Conservation (phyloP, 306 rosid species). For the Echinosophora koreensis region DNA sequence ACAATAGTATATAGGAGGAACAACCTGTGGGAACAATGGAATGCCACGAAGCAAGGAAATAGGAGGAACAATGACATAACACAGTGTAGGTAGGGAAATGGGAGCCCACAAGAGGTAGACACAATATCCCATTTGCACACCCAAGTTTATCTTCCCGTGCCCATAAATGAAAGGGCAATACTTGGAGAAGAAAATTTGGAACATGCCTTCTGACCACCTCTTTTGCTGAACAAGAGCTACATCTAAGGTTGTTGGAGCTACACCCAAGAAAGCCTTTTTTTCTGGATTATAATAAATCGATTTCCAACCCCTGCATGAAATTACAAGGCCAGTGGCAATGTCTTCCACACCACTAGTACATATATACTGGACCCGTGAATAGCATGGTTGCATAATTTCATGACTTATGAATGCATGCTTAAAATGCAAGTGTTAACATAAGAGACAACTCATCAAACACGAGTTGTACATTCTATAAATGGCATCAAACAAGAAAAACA, state of each 20-base stretch:
- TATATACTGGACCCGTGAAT: too few species aligned
- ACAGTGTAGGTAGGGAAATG: conserved; percentile 61
- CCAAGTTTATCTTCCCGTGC: conserved; percentile 62
- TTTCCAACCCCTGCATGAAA: conserved; percentile 81
- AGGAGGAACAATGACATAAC: conserved; percentile 63
- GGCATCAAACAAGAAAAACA: too few species aligned
- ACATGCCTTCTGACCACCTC: conserved; percentile 79
- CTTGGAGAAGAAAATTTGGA: conserved; percentile 68
- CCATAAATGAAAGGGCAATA: conserved; percentile 82
- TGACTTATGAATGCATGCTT: too few species aligned
- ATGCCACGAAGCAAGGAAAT: conserved; percentile 64
- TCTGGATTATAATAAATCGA: conserved; percentile 71
- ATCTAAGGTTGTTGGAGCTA: too few species aligned
- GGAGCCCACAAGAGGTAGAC: conserved; percentile 77
- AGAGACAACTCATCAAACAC: too few species aligned
- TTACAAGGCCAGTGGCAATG: conserved; percentile 60
- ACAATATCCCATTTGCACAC: conserved; percentile 72
- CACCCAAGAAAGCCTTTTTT: conserved; percentile 59
- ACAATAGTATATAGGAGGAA: too few species aligned
- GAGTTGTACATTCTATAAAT: too few species aligned
- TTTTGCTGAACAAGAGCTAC: conserved; percentile 58
- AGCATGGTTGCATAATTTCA: too few species aligned
- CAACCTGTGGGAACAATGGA: conserved; percentile 78
- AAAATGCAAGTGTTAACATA: too few species aligned
- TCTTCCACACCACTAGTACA: too few species aligned